phyloP scores from a whole-genome alignment of 2,329 filamentous ascomycete genomes.

The Hypoxylon sp. region DNA sequence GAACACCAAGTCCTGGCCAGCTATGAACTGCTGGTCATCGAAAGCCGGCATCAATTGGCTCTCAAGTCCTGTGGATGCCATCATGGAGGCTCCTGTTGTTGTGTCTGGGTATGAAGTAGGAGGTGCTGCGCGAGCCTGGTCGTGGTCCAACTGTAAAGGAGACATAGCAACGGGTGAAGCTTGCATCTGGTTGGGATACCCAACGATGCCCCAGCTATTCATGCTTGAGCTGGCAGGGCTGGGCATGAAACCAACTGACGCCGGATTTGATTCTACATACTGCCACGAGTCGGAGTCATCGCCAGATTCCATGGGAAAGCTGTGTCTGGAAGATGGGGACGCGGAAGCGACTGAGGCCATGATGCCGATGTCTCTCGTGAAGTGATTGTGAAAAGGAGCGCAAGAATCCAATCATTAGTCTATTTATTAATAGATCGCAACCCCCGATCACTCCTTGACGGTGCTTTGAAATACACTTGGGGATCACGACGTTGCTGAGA shows the following conservation, averaged over 20 bases:
- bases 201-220: slow-evolving; percentile 65
- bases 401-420: slow-evolving; percentile 19
- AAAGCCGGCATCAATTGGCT: slow-evolving; percentile 52
- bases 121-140: slow-evolving; percentile 54
- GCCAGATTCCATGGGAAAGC: slow-evolving; percentile 51
- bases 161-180: slow-evolving; percentile 58
- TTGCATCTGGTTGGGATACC: slow-evolving; percentile 55
- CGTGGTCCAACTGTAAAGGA: slow-evolving; percentile 60
- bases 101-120: slow-evolving; percentile 55
- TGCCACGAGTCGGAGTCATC: slow-evolving; percentile 56
- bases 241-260: slow-evolving; percentile 61
- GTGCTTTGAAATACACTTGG: slow-evolving; percentile 11
- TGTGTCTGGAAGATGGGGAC: slow-evolving; percentile 51
- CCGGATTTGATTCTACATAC: slow-evolving; percentile 53
- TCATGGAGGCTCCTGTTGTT: slow-evolving; percentile 53
- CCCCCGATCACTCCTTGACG: slow-evolving; percentile 6
- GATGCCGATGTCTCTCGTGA: slow-evolving; percentile 27
- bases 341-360: slow-evolving; percentile 56
- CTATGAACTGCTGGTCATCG: slow-evolving; percentile 55
- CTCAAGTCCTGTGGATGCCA: slow-evolving; percentile 49
- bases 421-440: slow-evolving; percentile 37
- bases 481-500: slow-evolving; percentile 22
- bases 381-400: slow-evolving; percentile 18
- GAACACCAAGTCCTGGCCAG: slow-evolving; percentile 60
- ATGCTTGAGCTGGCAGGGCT: slow-evolving; percentile 68